Conservation (phyloP, 768 basidiomycete species). For the Lyophyllum semitale region DNA sequence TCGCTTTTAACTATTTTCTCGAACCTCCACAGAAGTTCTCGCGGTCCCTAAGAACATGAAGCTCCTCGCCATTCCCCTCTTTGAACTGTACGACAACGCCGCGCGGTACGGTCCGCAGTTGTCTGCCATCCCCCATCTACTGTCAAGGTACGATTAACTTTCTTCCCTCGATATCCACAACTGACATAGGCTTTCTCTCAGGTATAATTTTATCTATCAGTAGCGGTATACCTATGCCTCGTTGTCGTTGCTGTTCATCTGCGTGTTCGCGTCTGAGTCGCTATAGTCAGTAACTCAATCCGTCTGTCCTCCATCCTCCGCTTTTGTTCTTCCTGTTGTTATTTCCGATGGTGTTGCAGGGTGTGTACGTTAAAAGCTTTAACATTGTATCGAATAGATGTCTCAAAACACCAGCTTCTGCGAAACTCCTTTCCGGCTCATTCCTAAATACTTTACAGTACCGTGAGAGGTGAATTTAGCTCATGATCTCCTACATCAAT, state of each 20-base stretch:
- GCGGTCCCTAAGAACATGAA: conserved; percentile 99
- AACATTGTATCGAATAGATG: too few relatives aligned
- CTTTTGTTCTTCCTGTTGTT: neutral
- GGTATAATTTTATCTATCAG: conserved; percentile 84
- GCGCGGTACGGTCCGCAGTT: conserved; percentile 94
- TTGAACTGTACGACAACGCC: conserved; percentile 97
- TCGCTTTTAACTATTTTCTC: neutral
- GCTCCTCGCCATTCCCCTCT: conserved; percentile 92
- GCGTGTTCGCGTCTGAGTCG: neutral
- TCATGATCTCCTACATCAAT: too few relatives aligned
- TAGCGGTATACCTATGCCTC: conserved; percentile 22
- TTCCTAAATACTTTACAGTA: too few relatives aligned
- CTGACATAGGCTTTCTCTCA: conserved; percentile 28
- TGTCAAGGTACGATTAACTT: conserved; percentile 64
- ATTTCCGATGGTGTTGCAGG: neutral
- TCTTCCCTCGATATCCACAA: neutral
- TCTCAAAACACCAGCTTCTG: too few relatives aligned
- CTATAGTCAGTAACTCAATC: neutral
- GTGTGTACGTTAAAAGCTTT: too few relatives aligned
- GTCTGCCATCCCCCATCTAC: conserved; percentile 88
- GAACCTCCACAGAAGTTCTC: conserved; percentile 70
- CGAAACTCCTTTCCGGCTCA: too few relatives aligned
- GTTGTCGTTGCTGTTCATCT: neutral
- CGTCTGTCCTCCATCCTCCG: neutral
- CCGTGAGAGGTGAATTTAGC: too few relatives aligned